Evolutionary conservation across 2,329 filamentous ascomycete species (phyloP), one percentile per base, ranked within the genome.

Genomic region (Pseudocercospora crystallina): DNA sequence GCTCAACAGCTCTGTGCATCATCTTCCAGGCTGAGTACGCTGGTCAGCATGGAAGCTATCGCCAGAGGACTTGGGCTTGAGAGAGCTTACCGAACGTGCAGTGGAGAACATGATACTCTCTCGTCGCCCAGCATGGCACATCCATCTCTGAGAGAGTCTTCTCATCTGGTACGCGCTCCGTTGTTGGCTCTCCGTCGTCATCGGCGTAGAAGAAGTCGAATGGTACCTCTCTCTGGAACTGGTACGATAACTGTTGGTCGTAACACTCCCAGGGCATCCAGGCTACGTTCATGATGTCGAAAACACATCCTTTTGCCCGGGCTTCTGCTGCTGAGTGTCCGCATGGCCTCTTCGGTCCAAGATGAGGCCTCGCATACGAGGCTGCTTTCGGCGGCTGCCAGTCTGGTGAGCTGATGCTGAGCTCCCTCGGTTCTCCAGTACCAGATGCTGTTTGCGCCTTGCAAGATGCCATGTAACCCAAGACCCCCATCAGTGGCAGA

Each of bases 161-260:
- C 15, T 40, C 37, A 20, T 40, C 37, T 5, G 37, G 15, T 14
- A 40, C 29, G 8, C 37, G 17, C 15, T 17, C 5, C 37, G 37
- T 12, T 15, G 37, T 40, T 20, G 37, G 37, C 37, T 5, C 29
- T 12, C 37, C 37, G 2, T 40, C 15, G 10, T 14, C 37, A 40
- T 40, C 37, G 5, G 37, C 37, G 7, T 40, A 40, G 15, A 40
- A 40, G 37, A 40, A 40, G 37, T 40, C 37, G 37, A 40, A 40
- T 40, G 37, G 37, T 5, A 40, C 37, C 17, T 40, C 37, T 40
- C n/a, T 40, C 37, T 40, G 37, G 10, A 40, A 40, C 15, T 40
- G 37, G 17, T 40, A 40, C 13, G 37, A 40, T 12, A 40, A 20
- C 37, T 40, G 17, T 20, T 40, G 37, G 11, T 40, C 37, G 37